Evolutionary conservation across 2,329 filamentous ascomycete genomes (phyloP).

Genomic region (Neonectria sp.): DNA sequence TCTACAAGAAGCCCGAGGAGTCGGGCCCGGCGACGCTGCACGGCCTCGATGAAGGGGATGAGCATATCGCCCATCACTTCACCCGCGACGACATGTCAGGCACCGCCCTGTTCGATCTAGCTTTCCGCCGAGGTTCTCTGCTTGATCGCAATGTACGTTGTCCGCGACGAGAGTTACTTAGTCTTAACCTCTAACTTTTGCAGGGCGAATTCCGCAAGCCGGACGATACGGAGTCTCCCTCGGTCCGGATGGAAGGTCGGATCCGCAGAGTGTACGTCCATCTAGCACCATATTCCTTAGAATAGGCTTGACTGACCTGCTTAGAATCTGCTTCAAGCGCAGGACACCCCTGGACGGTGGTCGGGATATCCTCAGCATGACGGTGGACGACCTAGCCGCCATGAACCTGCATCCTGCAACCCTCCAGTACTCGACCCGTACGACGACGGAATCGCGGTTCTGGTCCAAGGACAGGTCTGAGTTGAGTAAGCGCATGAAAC

Average conservation of each 20-base stretch:
- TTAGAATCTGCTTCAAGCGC: conserved; percentile 55
- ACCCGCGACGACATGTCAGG: conserved; percentile 52
- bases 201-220: conserved; percentile 47
- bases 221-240: conserved; percentile 38
- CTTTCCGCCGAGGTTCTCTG: conserved; percentile 50
- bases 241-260: conserved; percentile 51
- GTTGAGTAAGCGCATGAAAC: conserved; percentile 45
- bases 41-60: conserved; percentile 32
- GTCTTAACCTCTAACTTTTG: not conserved
- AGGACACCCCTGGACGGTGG: conserved; percentile 50
- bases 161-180: fast-evolving
- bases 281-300: not conserved
- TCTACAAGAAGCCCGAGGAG: conserved; percentile 48
- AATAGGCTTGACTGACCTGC: conserved; percentile 14
- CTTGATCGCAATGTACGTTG: conserved; percentile 49
- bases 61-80: conserved; percentile 53
- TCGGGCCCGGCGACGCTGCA: conserved; percentile 22
- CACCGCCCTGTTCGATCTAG: conserved; percentile 51
- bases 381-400: conserved; percentile 51
- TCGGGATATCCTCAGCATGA: conserved; percentile 55
- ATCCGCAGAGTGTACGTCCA: conserved; percentile 54
- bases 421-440: conserved; percentile 56
- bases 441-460: conserved; percentile 58
- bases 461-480: conserved; percentile 57
- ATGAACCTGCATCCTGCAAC: conserved; percentile 58